phyloP scores from a whole-genome alignment of 169 alveolate genomes.

The Babesia sp. region DNA sequence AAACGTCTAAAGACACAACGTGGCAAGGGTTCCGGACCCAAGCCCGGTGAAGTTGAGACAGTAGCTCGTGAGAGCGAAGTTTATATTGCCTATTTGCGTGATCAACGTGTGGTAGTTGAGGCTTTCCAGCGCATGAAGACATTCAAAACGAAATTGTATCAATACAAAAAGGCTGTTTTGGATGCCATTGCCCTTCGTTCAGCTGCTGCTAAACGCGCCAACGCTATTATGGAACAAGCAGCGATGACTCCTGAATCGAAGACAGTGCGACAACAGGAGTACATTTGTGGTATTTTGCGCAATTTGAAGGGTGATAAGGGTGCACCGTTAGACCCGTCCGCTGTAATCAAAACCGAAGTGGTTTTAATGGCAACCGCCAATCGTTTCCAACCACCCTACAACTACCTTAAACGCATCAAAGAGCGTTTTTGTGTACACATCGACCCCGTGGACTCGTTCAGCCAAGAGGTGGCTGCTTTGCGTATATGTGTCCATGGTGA shows the following conservation, averaged over 20 bases:
- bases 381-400: conserved; percentile 58
- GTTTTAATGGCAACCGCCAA: conserved; percentile 35
- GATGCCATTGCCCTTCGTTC: conserved; percentile 1
- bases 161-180: conserved; percentile 15
- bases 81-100: conserved; percentile 39
- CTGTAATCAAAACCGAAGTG: conserved; percentile 23
- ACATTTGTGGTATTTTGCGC: conserved; percentile 29
- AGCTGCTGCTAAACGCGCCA: not conserved
- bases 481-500: conserved; percentile 25
- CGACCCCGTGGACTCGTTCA: conserved; percentile 4
- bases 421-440: conserved; percentile 44
- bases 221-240: not conserved
- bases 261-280: conserved; percentile 14
- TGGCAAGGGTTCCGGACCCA: conserved; percentile 9
- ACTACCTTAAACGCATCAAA: conserved; percentile 40
- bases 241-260: not conserved
- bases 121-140: conserved; percentile 44
- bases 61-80: conserved; percentile 44
- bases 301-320: conserved; percentile 46
- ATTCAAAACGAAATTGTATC: conserved; percentile 19
- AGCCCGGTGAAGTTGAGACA: conserved; percentile 29
- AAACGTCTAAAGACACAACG: conserved; percentile 31
- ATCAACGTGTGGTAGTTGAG: conserved; percentile 31
- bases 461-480: conserved; percentile 12
- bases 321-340: conserved; percentile 19